phyloP scores from a whole-genome alignment of 1,284 basidiomycete species.

The Entoloma clypeatum region DNA sequence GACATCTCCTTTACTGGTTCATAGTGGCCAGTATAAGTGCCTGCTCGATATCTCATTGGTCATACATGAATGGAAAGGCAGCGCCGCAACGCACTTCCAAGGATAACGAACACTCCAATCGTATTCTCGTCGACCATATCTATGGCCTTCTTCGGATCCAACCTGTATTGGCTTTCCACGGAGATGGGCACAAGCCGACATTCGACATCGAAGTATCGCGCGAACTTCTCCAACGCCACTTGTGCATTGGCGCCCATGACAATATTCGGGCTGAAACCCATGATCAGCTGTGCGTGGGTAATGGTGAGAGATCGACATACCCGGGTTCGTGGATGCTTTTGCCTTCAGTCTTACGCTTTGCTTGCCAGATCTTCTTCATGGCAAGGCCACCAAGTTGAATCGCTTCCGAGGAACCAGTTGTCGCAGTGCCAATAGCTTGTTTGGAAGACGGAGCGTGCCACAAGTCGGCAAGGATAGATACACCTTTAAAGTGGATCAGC shows the following conservation, averaged over 20 bases:
- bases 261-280: constrained; percentile 53
- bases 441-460: constrained; percentile 83
- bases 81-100: constrained; percentile 51
- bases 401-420: constrained; percentile 91
- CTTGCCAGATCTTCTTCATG: constrained; percentile 95
- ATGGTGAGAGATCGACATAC: constrained; percentile 20
- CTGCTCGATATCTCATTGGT: constrained; percentile 25
- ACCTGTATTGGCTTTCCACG: constrained; percentile 73
- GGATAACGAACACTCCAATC: constrained; percentile 78
- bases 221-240: constrained; percentile 88
- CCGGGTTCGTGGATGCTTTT: constrained; percentile 84
- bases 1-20: constrained; percentile 90
- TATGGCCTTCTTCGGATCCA: constrained; percentile 84
- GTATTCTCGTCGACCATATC: constrained; percentile 92
- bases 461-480: constrained; percentile 86
- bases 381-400: constrained; percentile 93
- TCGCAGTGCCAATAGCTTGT: constrained; percentile 85
- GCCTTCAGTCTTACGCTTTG: constrained; percentile 79
- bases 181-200: constrained; percentile 77
- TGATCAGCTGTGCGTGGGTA: not conserved
- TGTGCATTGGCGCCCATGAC: constrained; percentile 84
- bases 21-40: constrained; percentile 92
- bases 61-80: constrained; percentile 9
- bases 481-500: constrained; percentile 28
- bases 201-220: constrained; percentile 90